These are phyloP conservation scores for Coemansia sp. DNA, from an alignment of 192 early-diverging fungal genomes.

Conservation along the genomic window DNA sequence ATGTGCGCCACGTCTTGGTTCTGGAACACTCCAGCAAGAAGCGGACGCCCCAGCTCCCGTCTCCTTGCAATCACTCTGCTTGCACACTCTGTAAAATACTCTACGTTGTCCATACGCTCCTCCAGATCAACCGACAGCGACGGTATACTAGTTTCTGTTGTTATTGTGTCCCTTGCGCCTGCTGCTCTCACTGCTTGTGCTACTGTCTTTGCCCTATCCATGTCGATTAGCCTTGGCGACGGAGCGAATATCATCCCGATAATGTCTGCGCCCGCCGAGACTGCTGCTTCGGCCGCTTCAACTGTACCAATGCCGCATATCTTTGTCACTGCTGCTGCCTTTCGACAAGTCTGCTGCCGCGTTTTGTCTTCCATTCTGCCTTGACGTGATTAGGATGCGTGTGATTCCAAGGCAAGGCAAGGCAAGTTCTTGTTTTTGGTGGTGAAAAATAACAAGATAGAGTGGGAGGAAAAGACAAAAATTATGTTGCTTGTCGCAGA, in stretches of 20 bases:
- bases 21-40: conserved; percentile 92
- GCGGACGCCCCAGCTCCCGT: conserved; percentile 58
- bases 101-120: neutral
- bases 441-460: too few relatives aligned
- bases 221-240: conserved; percentile 73
- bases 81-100: conserved; percentile 49
- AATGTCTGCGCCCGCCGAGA: conserved; percentile 79
- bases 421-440: too few relatives aligned
- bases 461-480: neutral
- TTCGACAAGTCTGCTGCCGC: conserved; percentile 17
- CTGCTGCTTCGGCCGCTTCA: conserved; percentile 77
- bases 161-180: conserved; percentile 1
- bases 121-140: neutral
- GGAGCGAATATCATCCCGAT: conserved; percentile 95
- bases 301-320: conserved; percentile 88
- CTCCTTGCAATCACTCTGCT: conserved; percentile 39
- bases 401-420: too few relatives aligned
- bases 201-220: conserved; percentile 68
- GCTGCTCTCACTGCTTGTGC: conserved; percentile 60
- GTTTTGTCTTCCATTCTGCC: neutral
- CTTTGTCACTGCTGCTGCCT: too few relatives aligned
- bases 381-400: neutral
- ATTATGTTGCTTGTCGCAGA: too few relatives aligned
- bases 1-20: conserved; percentile 82
- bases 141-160: neutral